Evolutionary conservation across 768 basidiomycete genomes (phyloP).

Genomic region (Clathrus columnatus): DNA sequence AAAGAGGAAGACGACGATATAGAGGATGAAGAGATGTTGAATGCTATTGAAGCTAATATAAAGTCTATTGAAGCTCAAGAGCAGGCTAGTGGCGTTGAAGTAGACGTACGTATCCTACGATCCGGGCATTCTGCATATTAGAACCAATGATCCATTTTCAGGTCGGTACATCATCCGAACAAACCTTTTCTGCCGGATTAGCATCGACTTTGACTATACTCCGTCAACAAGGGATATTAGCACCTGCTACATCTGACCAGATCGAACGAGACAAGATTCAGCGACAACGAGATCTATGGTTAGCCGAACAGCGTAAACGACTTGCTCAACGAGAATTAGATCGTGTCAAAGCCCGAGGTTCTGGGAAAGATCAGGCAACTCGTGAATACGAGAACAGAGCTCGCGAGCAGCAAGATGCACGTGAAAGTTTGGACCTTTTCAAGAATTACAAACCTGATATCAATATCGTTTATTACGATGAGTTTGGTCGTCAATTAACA

Average conservation of each 20-base stretch:
- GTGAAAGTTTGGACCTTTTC: constrained; percentile 72
- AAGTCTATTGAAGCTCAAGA: constrained; percentile 55
- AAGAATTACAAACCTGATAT: constrained; percentile 95
- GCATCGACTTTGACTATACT: constrained; percentile 84
- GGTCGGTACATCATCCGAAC: constrained; percentile 66
- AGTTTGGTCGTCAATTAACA: constrained; percentile 80
- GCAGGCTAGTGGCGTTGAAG: constrained; percentile 24
- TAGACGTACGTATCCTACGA: constrained; percentile 16
- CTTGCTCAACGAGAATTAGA: constrained; percentile 77
- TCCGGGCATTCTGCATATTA: background rate
- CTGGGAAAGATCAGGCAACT: constrained; percentile 84
- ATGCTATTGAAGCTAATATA: constrained; percentile 65
- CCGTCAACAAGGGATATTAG: constrained; percentile 84
- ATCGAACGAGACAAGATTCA: constrained; percentile 74
- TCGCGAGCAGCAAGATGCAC: constrained; percentile 86
- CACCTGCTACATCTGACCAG: constrained; percentile 53
- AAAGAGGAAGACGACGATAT: constrained; percentile 71
- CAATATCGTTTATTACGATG: constrained; percentile 94
- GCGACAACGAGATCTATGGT: constrained; percentile 80
- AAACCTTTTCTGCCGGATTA: constrained; percentile 76
- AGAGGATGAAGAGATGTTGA: constrained; percentile 58
- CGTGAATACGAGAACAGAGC: constrained; percentile 91
- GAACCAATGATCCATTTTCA: constrained; percentile 7
- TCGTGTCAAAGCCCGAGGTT: constrained; percentile 63
- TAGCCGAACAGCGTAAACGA: constrained; percentile 73